Conservation (phyloP, 1,139 yeast genomes). For the Pichia kudriavzevii region DNA sequence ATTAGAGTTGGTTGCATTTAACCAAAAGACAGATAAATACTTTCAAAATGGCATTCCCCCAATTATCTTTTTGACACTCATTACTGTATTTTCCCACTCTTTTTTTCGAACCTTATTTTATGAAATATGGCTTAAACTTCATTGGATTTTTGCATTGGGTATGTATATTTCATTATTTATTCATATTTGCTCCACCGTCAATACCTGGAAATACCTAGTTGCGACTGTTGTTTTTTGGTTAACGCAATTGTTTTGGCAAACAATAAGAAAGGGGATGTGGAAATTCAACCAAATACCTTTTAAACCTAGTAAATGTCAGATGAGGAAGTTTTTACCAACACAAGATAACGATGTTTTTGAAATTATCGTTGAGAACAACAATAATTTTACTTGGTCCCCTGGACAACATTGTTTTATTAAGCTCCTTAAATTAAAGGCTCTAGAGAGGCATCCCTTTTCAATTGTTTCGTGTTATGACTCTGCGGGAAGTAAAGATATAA, state of each 20-base stretch:
- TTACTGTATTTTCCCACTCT: slow-evolving; percentile 41
- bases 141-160: slow-evolving; percentile 51
- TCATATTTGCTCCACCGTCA: slow-evolving; percentile 37
- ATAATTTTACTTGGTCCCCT: slow-evolving; percentile 46
- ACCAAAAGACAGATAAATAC: slow-evolving; percentile 13
- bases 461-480: slow-evolving; percentile 34
- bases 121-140: slow-evolving; percentile 46
- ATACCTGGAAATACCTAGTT: slow-evolving; percentile 45
- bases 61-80: slow-evolving; percentile 35
- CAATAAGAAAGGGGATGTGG: too few relatives aligned
- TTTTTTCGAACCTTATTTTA: slow-evolving; percentile 37
- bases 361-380: too few relatives aligned
- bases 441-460: slow-evolving; percentile 59
- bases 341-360: slow-evolving; percentile 7
- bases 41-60: slow-evolving; percentile 34
- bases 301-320: slow-evolving; percentile 28
- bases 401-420: slow-evolving; percentile 55
- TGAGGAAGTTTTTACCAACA: slow-evolving; percentile 22
- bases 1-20: slow-evolving; percentile 10
- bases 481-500: slow-evolving; percentile 27
- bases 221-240: slow-evolving; percentile 24
- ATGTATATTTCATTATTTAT: slow-evolving; percentile 44
- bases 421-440: slow-evolving; percentile 35
- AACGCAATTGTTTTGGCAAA: too few relatives aligned
- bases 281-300: too few relatives aligned